Percentiles rank a stretch among this genome's conserved stretches.
phyloP scores from a whole-genome alignment of 768 basidiomycete genomes.

The Trametes elegans region DNA sequence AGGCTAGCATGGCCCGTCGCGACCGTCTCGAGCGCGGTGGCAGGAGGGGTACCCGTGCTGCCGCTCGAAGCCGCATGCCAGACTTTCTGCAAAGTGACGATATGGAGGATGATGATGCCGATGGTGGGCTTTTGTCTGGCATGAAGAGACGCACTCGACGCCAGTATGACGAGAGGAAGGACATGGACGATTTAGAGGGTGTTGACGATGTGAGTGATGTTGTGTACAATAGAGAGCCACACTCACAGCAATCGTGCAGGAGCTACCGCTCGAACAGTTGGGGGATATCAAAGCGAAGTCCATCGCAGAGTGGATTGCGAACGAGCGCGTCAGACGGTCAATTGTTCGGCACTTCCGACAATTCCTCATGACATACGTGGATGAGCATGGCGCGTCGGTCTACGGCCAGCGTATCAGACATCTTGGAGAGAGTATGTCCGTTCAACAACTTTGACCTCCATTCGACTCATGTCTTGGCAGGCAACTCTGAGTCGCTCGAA shows the following conservation, averaged over 20 bases:
- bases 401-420: constrained; percentile 93
- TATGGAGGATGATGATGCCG: constrained; percentile 65
- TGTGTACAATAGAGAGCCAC: neutral
- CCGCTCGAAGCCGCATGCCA: constrained; percentile 77
- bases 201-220: constrained; percentile 70
- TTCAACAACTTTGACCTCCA: neutral
- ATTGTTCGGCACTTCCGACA: constrained; percentile 92
- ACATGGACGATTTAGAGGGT: constrained; percentile 89
- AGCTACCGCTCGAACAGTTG: constrained; percentile 92
- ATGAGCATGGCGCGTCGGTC: constrained; percentile 87
- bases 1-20: constrained; percentile 82
- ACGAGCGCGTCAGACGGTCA: constrained; percentile 85
- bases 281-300: constrained; percentile 98
- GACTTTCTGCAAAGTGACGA: constrained; percentile 86
- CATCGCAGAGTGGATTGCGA: constrained; percentile 96
- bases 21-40: constrained; percentile 74
- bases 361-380: constrained; percentile 94
- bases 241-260: constrained; percentile 43
- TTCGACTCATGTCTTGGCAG: constrained; percentile 42
- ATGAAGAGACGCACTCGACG: constrained; percentile 83
- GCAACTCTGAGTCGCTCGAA: constrained; percentile 95
- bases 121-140: constrained; percentile 60
- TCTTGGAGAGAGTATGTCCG: constrained; percentile 83
- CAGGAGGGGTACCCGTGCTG: constrained; percentile 68
- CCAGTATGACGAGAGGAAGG: constrained; percentile 91